Base-by-base conservation (phyloP, 179 eudicot genomes). In the Silene noctiflora region DNA sequence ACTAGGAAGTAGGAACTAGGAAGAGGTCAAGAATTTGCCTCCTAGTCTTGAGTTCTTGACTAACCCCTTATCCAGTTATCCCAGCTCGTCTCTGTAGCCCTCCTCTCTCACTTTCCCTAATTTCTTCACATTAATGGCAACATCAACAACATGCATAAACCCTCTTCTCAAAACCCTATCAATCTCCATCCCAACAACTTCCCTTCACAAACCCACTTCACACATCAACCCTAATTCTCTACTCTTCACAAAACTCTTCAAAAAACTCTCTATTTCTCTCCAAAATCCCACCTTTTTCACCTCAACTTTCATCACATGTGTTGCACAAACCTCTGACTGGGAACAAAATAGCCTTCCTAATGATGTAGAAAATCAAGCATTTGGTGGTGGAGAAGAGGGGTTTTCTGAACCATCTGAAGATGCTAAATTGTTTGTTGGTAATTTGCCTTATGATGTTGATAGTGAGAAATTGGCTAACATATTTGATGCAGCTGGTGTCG, bases 381-480 rank as follows among this genome's bases (percentile, higher is more conserved):
- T 69, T 3, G 78, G 63, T 1, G 42, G 46, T 8, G 75, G 80
- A 14, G 84, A 24, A 19, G 83, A 27, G 3, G 74, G 72, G 12
- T 85, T 78, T 29, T 27, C 76, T 14, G 46, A 39, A 73, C 96
- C 94, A 2, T 76, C 87, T 9, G 98, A 94, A 75, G 98, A 89
- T 31, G 96, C 96, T 0, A 92, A 90, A 81, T 51, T 93, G 67
- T 94, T 85, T 82, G 98, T 92, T 22, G 98, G 98, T 51, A 94
- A 94, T 74, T 89, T 94, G 91, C 90, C 96, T 0, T 94, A 77
- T 80, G 96, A 94, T 78, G 86, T 89, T 59, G 97, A 92, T 61
- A 91, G 91, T 84, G 96, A 88, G 86, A 81, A 65, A 33, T 69
- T 94, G 80, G 97, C 98, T 79, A 81, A 85, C 72, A 59, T 91